phyloP scores from a whole-genome alignment of 1,284 basidiomycete species.

The Phaffia rhodozyma region DNA sequence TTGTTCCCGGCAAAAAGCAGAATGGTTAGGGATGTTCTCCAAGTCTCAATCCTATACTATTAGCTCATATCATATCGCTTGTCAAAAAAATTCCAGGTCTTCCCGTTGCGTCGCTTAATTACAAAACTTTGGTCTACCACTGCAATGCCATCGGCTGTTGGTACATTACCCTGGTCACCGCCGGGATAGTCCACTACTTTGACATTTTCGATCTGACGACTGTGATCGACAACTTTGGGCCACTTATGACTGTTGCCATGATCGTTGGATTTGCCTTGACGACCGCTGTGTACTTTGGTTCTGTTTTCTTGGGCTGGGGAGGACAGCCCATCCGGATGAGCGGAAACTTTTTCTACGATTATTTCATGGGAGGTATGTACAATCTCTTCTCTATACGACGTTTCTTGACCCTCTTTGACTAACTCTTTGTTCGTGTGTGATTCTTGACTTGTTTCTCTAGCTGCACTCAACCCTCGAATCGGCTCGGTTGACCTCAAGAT shows the following conservation, averaged over 20 bases:
- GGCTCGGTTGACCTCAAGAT: slow-evolving; percentile 41
- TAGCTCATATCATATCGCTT: too few species aligned
- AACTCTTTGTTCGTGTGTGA: not conserved
- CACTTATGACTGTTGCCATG: slow-evolving; percentile 91
- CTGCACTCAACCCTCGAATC: slow-evolving; percentile 82
- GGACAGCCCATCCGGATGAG: slow-evolving; percentile 81
- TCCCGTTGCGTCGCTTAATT: slow-evolving; percentile 78
- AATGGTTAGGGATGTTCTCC: slow-evolving; percentile 41
- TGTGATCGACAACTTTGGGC: slow-evolving; percentile 94
- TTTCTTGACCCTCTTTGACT: not conserved
- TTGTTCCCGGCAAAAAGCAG: slow-evolving; percentile 86
- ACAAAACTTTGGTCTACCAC: slow-evolving; percentile 89
- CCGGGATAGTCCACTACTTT: slow-evolving; percentile 63
- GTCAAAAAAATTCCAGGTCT: slow-evolving; percentile 41
- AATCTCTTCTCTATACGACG: not conserved
- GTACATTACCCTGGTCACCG: slow-evolving; percentile 73
- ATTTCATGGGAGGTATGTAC: slow-evolving; percentile 66
- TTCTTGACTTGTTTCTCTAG: slow-evolving; percentile 28
- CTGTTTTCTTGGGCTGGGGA: slow-evolving; percentile 48
- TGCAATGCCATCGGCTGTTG: slow-evolving; percentile 86
- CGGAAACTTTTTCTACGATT: slow-evolving; percentile 84
- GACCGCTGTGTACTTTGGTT: slow-evolving; percentile 63
- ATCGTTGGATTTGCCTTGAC: slow-evolving; percentile 78
- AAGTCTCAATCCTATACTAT: too few species aligned
- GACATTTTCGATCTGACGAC: slow-evolving; percentile 80